Base-by-base conservation (phyloP, 306 rosid species). In the Neltuma alba region DNA sequence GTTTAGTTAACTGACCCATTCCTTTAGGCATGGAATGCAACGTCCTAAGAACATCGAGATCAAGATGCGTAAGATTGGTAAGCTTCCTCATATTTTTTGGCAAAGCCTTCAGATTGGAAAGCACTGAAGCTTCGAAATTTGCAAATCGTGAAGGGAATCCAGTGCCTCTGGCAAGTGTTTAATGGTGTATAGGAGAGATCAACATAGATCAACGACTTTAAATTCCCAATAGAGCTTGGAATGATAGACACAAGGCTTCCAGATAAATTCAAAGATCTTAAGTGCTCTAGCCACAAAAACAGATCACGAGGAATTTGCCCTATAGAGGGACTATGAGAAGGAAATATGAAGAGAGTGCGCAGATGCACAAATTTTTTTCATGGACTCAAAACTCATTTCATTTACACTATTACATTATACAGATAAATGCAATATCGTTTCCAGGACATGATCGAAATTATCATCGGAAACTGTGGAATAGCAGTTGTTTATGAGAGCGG, bases 221-320 rank as follows among this genome's bases (percentile, higher is more conserved):
- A 55, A 58, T 57, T 54, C 25, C 72, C 80, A 45, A 75, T 81
- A 25, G 80, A 81, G 60, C 76, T 81, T 7, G 84, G 84, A 62
- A 81, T 9, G 13, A 75, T 42, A 2, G 72, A 81, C 30, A 81
- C 5, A 28, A 0, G 65, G 20, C 65, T 81, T 25, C 18, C 12
- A 33, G 66, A 33, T 21, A 81, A 45, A 16, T 75, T 69, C 72
- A 81, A 13, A 1, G 80, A 42, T 38, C 77, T 57, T 28, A 81
- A 58, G 1, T 9, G 20, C 42, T 75, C 57, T 7, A 81, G 69
- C 21, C 65, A 10, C 65, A 58, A 36, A 64, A 81, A 81, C 10
- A 81, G n/a, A 33, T 58, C 41, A 23, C 66, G 66, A 57, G 80
- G 84, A 48, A 75, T 23, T 21, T 47, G 55, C 48, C 16, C 52